A percentile compares a stretch with the other conserved stretches of the same genome.
phyloP scores from a whole-genome alignment of 768 basidiomycete species.

The Rhodocollybia butyracea region DNA sequence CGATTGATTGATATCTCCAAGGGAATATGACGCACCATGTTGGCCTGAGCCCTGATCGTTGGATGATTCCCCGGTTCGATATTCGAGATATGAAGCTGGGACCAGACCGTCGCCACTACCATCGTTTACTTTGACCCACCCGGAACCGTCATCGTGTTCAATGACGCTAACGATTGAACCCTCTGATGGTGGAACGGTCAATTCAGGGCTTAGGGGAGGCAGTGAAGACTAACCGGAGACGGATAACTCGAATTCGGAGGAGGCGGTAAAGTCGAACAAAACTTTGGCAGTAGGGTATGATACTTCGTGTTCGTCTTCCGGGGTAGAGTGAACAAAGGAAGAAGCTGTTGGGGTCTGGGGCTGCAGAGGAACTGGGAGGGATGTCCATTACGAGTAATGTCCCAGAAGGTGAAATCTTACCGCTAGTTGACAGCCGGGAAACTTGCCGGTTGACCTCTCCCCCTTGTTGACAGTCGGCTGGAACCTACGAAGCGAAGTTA shows the following conservation, averaged over 20 bases:
- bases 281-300: slow-evolving; percentile 54
- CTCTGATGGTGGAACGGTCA: slow-evolving; percentile 43
- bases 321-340: slow-evolving; percentile 46
- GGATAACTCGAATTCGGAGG: slow-evolving; percentile 74
- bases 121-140: slow-evolving; percentile 78
- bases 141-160: slow-evolving; percentile 83
- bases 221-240: slow-evolving; percentile 47
- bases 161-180: slow-evolving; percentile 61
- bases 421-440: slow-evolving; percentile 6
- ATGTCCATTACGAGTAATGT: too few species aligned
- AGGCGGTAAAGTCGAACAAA: slow-evolving; percentile 70
- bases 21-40: slow-evolving; percentile 43
- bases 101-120: slow-evolving; percentile 64
- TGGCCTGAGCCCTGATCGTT: slow-evolving; percentile 35
- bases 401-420: too few species aligned
- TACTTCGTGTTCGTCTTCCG: slow-evolving; percentile 38
- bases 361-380: background rate
- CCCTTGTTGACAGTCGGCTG: slow-evolving; percentile 61
- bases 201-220: slow-evolving; percentile 11
- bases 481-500: slow-evolving; percentile 47
- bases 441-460: slow-evolving; percentile 20
- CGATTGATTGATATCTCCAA: background rate
- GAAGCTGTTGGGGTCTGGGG: slow-evolving; percentile 45
- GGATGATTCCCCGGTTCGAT: slow-evolving; percentile 20
- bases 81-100: slow-evolving; percentile 70